These are phyloP conservation scores for Sonneratia caseolaris DNA, from an alignment of 345 rosid species.

Conservation along the genomic window DNA sequence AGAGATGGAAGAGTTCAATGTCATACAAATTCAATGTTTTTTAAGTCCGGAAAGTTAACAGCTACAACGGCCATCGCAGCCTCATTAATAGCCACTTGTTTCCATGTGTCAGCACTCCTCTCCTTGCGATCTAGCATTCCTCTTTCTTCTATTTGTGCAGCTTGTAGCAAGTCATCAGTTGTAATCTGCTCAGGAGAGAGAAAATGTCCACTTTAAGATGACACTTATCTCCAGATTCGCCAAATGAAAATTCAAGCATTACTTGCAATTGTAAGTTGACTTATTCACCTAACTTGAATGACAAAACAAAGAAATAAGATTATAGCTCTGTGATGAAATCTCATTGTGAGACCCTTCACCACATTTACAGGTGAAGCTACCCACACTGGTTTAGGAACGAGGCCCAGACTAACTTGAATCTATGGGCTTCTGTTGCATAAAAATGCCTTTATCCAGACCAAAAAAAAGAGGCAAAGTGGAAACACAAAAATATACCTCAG, in stretches of 20 bases:
- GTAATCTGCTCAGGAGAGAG: constrained; percentile 54
- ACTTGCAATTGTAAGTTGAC: neutral
- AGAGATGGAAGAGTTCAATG: constrained; percentile 9
- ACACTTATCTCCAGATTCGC: neutral
- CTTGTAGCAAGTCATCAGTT: constrained; percentile 89
- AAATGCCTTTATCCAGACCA: neutral
- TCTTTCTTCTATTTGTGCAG: constrained; percentile 94
- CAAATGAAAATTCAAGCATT: neutral
- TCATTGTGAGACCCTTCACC: neutral
- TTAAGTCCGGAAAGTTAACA: constrained; percentile 85
- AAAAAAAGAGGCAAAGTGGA: neutral
- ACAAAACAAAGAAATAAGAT: neutral
- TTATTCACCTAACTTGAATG: neutral
- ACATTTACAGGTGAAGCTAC: neutral
- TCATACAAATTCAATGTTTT: constrained; percentile 77
- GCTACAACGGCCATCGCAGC: constrained; percentile 95
- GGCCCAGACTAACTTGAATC: neutral
- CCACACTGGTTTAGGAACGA: neutral
- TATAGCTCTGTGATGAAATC: neutral
- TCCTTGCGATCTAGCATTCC: constrained; percentile 86
- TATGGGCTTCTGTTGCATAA: neutral
- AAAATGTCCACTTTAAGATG: neutral
- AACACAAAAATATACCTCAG: constrained; percentile 42
- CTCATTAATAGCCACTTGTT: constrained; percentile 83
- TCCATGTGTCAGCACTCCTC: constrained; percentile 70